Base-by-base conservation (phyloP, 495 filamentous ascomycete genomes). In the Pyrenula aspistea region DNA sequence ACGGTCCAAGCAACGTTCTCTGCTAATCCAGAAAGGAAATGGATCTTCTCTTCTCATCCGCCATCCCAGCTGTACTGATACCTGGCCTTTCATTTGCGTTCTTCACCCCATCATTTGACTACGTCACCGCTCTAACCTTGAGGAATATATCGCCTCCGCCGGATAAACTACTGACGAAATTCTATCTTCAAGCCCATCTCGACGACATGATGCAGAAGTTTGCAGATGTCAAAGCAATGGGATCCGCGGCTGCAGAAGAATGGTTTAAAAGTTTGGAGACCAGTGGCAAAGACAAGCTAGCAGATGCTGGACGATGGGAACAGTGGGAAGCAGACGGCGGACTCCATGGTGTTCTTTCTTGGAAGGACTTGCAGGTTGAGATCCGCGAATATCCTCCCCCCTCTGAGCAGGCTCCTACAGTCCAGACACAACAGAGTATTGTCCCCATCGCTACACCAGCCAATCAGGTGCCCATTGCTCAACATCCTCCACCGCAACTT, bases 181-280 rank as follows among this genome's bases (percentile, higher is more conserved):
- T 76, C 22, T 89, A 81, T 62, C 80, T 73, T 58, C 77, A 81
- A 25, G 62, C 67, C 15, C 79, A 89, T 56, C 68, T 88, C 12
- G 61, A 73, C 25, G 62, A 66, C 15, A 76, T 90, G 47, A 71
- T 76, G 55, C 57, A 66, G 51, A 77, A 84, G 55, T 81, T 86
- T 55, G 65, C 75, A 21, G 70, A 79, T 1, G 85, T 80, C 51
- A 78, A 76, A 55, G 68, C 71, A 10, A 76, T 84, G 62, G 84
- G 85, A 21, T 56, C 71, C 2, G 82, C 83, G 15, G 76, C 82
- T 10, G 75, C 77, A 19, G 83, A 84, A 51, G 86, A 89, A 65
- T 91, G 87, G 87, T 67, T 83, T 3, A 89, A 88, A 66, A 86
- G 86, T 12, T 75, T 91, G 1, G 77, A 77, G 48, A 67, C 59